These are phyloP conservation scores for Serendipita vermifera DNA, from an alignment of 768 basidiomycete species.

Conservation along the genomic window DNA sequence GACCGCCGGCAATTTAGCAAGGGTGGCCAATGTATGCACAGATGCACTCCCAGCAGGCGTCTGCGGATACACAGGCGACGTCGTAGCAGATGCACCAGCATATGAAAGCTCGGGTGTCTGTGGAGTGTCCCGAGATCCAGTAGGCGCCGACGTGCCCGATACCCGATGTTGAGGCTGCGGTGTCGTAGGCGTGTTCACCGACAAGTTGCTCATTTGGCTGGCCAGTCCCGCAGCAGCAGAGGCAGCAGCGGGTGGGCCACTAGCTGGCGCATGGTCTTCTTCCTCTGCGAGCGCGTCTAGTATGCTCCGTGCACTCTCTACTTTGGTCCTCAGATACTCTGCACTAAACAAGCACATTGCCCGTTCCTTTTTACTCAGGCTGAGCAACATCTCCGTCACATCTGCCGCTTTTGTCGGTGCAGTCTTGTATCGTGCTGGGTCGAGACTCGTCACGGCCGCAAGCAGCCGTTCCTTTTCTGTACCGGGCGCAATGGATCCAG, in stretches of 20 bases:
- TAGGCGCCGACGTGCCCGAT: conserved; percentile 23
- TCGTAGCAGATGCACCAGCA: conserved; percentile 54
- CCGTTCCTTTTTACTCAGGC: conserved; percentile 74
- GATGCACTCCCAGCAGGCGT: conserved; percentile 29
- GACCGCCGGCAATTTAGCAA: conserved; percentile 59
- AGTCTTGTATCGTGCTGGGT: conserved; percentile 20
- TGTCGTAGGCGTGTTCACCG: background rate
- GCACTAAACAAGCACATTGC: conserved; percentile 85
- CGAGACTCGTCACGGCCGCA: conserved; percentile 51
- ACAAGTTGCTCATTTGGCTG: conserved; percentile 31
- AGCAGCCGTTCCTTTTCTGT: conserved; percentile 68
- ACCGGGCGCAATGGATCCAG: conserved; percentile 42
- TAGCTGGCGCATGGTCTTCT: conserved; percentile 41
- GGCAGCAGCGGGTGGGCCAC: conserved; percentile 26
- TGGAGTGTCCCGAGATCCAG: conserved; percentile 43
- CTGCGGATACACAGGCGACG: conserved; percentile 45
- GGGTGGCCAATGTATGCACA: conserved; percentile 45
- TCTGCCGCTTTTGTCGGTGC: conserved; percentile 39
- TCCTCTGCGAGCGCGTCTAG: conserved; percentile 40
- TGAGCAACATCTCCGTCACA: conserved; percentile 70
- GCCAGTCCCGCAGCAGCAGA: conserved; percentile 34
- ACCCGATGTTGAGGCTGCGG: background rate
- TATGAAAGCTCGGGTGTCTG: conserved; percentile 68
- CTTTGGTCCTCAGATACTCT: conserved; percentile 62
- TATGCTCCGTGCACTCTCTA: conserved; percentile 70